Conservation (phyloP, 2,329 filamentous ascomycete species). For the Pestalotiopsis sp. region DNA sequence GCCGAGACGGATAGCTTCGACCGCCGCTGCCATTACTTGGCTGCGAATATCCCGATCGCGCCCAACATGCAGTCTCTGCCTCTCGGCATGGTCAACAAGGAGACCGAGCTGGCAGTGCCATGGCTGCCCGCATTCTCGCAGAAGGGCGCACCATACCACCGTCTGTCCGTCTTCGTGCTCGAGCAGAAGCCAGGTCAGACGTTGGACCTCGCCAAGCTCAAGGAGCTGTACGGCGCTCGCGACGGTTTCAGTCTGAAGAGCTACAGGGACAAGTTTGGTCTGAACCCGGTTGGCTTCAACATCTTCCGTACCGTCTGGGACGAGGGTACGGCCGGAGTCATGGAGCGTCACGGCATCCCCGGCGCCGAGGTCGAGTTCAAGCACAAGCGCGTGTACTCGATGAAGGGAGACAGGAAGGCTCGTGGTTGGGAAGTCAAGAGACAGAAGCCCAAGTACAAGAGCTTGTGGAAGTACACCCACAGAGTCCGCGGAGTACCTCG, state of each 20-base stretch:
- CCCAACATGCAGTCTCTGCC: constrained; percentile 62
- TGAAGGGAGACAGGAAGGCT: constrained; percentile 63
- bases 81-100: constrained; percentile 61
- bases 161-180: constrained; percentile 80
- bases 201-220: constrained; percentile 61
- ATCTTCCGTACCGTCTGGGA: constrained; percentile 93
- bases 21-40: constrained; percentile 86
- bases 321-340: constrained; percentile 82
- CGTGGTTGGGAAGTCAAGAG: constrained; percentile 70
- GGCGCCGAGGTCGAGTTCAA: constrained; percentile 85
- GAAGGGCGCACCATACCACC: constrained; percentile 90
- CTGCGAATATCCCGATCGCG: constrained; percentile 61
- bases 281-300: constrained; percentile 78
- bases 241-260: constrained; percentile 76
- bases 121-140: constrained; percentile 88
- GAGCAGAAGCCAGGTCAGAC: constrained; percentile 69
- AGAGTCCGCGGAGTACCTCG: constrained; percentile 42
- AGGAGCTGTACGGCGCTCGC: constrained; percentile 53
- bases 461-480: constrained; percentile 67
- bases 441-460: constrained; percentile 65
- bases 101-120: constrained; percentile 70
- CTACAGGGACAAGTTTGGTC: constrained; percentile 69
- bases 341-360: constrained; percentile 75
- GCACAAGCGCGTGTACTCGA: constrained; percentile 72
- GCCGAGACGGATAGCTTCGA: constrained; percentile 74